Conservation (phyloP, 2,329 filamentous ascomycete genomes). For the Coniella vitis region DNA sequence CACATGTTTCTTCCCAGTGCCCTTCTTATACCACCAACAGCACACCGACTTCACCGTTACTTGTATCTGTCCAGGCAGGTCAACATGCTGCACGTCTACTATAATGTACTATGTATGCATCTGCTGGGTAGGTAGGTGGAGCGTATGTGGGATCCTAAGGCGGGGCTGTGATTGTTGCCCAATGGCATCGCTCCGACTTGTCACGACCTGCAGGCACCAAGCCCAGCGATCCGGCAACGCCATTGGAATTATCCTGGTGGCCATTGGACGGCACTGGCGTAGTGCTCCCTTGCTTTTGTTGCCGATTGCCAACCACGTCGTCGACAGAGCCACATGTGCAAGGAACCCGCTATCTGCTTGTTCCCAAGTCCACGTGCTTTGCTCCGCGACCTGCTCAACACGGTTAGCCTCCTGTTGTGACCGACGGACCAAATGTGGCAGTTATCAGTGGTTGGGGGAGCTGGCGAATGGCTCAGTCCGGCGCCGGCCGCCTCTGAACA, state of each 20-base stretch:
- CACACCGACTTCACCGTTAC: no score
- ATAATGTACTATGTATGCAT: no score
- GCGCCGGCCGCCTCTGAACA: neutral
- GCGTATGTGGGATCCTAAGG: neutral
- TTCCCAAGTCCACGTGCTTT: no score
- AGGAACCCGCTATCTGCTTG: neutral
- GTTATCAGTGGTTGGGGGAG: neutral
- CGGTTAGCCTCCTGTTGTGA: neutral
- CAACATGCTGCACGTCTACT: no score
- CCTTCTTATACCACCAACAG: neutral
- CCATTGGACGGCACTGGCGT: neutral
- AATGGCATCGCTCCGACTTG: neutral
- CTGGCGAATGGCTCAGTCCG: no score
- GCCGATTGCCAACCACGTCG: neutral
- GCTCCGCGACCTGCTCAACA: slow-evolving; percentile 1
- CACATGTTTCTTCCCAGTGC: neutral
- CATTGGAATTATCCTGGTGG: neutral
- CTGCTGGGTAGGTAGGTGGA: neutral
- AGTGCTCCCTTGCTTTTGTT: neutral
- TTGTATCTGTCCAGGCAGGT: no score
- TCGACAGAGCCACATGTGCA: neutral
- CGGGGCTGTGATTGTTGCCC: neutral
- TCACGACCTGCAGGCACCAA: neutral
- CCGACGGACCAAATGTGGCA: neutral
- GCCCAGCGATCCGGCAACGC: neutral